Percentiles rank a stretch among this genome's conserved stretches.
phyloP scores from a whole-genome alignment of 345 rosid genomes.

The Conringia planisiliqua region DNA sequence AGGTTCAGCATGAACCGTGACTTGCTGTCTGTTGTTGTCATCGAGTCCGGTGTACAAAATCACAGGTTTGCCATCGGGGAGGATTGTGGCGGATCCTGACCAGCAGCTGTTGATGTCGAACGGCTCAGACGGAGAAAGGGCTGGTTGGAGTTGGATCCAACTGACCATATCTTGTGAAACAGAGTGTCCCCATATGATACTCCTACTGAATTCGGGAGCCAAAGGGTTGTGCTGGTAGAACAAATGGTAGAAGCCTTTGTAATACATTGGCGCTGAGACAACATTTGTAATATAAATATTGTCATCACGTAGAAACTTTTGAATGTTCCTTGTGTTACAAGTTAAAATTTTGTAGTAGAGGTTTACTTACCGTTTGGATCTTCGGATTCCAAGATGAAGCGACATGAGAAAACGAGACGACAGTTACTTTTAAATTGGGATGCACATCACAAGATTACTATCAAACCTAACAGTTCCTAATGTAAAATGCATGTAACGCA shows the following conservation, averaged over 20 bases:
- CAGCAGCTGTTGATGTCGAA: conserved; percentile 63
- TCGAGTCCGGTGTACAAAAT: conserved; percentile 62
- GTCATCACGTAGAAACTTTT: background rate
- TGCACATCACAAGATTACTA: background rate
- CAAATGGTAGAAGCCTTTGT: conserved; percentile 53
- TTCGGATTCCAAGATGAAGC: conserved; percentile 9
- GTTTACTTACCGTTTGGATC: conserved; percentile 21
- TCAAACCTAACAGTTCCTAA: background rate
- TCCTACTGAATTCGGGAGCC: conserved; percentile 45
- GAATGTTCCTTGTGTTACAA: background rate
- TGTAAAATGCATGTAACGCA: background rate
- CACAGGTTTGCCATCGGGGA: conserved; percentile 52
- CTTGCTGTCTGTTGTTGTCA: conserved; percentile 32
- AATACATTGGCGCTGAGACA: conserved; percentile 67
- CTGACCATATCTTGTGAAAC: conserved; percentile 63
- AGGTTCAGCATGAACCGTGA: conserved; percentile 62
- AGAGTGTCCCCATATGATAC: conserved; percentile 68
- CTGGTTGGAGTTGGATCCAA: conserved; percentile 58
- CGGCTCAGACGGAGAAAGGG: conserved; percentile 52
- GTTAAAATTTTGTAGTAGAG: background rate
- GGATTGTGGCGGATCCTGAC: conserved; percentile 68
- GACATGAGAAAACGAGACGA: background rate
- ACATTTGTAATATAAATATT: background rate
- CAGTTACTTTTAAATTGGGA: background rate
- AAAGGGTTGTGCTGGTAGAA: conserved; percentile 53